Evolutionary conservation across 139 green algal genomes (phyloP).

Genomic region (Edaphochlamys debaryana): DNA sequence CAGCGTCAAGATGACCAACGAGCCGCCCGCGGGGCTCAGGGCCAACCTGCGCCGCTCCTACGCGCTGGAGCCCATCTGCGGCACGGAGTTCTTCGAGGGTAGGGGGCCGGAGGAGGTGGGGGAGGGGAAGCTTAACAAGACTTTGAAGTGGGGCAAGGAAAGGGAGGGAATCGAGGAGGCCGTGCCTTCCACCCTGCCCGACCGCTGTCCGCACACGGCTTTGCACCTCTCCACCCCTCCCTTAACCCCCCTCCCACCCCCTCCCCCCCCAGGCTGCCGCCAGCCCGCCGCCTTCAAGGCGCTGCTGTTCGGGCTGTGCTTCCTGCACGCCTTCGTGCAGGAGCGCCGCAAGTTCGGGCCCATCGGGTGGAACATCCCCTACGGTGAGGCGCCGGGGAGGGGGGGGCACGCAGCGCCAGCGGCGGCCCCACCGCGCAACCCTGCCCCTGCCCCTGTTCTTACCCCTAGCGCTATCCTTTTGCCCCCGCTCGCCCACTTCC

Average conservation of each 20-base stretch:
- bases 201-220: no score
- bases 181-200: no score
- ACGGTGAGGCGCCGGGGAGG: conserved; percentile 47
- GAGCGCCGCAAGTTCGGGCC: conserved; percentile 80
- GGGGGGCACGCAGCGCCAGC: no score
- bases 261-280: conserved; percentile 41
- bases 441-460: no score
- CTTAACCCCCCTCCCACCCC: no score
- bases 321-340: conserved; percentile 77
- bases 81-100: conserved; percentile 43
- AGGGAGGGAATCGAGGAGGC: no score
- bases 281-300: conserved; percentile 72
- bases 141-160: no score
- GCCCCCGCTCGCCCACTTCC: no score
- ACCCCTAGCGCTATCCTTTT: no score
- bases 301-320: conserved; percentile 74
- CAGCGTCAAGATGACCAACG: conserved; percentile 84
- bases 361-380: conserved; percentile 86
- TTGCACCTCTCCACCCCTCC: no score
- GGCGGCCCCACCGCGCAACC: no score
- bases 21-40: conserved; percentile 72
- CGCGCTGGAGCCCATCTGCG: conserved; percentile 50
- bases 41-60: conserved; percentile 74
- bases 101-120: neutral
- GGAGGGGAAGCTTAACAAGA: no score